Conservation (phyloP, 306 rosid genomes). For the Luffa aegyptiaca region DNA sequence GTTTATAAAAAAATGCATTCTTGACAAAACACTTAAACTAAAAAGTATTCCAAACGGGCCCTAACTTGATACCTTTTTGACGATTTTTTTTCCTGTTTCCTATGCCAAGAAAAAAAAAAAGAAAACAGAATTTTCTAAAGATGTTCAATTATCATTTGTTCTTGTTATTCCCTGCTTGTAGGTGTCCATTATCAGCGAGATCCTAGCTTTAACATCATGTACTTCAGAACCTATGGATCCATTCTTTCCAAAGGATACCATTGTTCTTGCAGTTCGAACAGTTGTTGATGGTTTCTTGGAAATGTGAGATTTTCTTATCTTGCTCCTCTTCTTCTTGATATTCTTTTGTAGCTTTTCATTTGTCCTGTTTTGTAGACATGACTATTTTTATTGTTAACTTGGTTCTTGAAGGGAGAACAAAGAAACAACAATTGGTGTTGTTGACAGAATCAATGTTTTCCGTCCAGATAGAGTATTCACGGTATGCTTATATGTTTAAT, state of each 20-base stretch:
- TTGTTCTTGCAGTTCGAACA: conserved; percentile 47
- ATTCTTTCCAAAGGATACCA: conserved; percentile 50
- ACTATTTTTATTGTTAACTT: conserved; percentile 14
- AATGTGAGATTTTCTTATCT: conserved; percentile 32
- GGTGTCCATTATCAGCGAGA: conserved; percentile 80
- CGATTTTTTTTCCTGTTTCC: too few species aligned
- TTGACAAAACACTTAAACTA: too few species aligned
- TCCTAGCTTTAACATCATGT: conserved; percentile 64
- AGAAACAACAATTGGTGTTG: conserved; percentile 34
- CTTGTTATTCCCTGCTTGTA: conserved; percentile 20
- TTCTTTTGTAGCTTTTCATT: conserved; percentile 1
- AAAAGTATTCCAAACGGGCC: too few species aligned
- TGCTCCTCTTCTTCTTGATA: not conserved
- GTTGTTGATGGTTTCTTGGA: conserved; percentile 90
- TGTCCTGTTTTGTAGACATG: conserved; percentile 9
- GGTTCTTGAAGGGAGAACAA: conserved; percentile 45
- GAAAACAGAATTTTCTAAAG: not conserved
- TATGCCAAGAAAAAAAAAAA: not conserved
- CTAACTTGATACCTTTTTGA: not conserved
- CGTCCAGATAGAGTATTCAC: conserved; percentile 84
- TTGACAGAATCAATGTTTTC: conserved; percentile 77
- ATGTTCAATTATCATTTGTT: not conserved
- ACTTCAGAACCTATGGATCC: conserved; percentile 58
- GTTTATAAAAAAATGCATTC: too few species aligned
- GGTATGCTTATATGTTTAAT: conserved; percentile 29